phyloP scores from a whole-genome alignment of 176 grass and related monocot genomes.

The Rhipidocladum racemiflorum region DNA sequence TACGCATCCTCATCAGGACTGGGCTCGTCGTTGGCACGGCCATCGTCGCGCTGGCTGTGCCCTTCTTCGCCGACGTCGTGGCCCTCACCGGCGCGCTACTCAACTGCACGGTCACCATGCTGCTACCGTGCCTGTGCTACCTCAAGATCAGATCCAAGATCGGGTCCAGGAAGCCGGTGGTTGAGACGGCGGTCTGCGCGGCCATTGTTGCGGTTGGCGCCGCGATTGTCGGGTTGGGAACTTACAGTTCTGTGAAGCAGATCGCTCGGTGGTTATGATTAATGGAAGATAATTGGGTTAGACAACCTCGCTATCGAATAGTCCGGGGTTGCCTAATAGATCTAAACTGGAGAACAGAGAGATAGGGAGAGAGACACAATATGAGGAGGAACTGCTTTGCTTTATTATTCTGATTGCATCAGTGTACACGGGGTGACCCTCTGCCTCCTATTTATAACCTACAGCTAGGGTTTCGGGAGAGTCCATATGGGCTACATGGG shows the following conservation, averaged over 20 bases:
- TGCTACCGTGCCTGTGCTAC: constrained; percentile 47
- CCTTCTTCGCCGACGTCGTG: constrained; percentile 42
- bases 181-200: constrained; percentile 27
- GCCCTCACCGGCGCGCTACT: constrained; percentile 38
- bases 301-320: too few relatives aligned
- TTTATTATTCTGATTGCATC: too few relatives aligned
- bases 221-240: constrained; percentile 27
- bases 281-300: too few relatives aligned
- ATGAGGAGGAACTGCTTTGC: too few relatives aligned
- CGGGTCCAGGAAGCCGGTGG: neutral
- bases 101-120: constrained; percentile 35
- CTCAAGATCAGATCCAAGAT: constrained; percentile 39
- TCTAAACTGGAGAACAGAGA: too few relatives aligned
- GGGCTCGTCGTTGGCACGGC: constrained; percentile 24
- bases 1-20: constrained; percentile 8
- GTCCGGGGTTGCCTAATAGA: too few relatives aligned
- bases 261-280: too few relatives aligned
- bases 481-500: too few relatives aligned
- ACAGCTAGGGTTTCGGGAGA: too few relatives aligned
- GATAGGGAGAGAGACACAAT: too few relatives aligned
- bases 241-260: constrained; percentile 31
- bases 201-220: constrained; percentile 17
- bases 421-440: too few relatives aligned
- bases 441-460: too few relatives aligned
- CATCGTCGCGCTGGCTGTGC: constrained; percentile 26